phyloP scores from a whole-genome alignment of 2,329 filamentous ascomycete species.

The Sclerotinia borealis region DNA sequence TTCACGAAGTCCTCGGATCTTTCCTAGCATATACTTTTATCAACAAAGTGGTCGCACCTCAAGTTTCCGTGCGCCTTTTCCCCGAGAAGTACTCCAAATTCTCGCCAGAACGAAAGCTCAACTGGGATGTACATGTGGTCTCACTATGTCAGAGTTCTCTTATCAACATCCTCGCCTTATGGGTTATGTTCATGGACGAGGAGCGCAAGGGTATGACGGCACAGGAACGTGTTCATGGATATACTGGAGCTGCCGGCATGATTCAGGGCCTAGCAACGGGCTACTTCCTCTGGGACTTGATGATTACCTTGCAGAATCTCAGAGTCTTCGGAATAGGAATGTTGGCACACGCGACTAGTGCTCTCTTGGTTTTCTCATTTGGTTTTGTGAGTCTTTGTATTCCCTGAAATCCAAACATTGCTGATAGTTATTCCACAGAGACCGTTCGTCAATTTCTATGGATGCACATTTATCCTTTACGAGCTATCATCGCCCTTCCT shows the following conservation, averaged over 20 bases:
- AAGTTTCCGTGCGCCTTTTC: constrained; percentile 56
- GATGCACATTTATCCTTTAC: constrained; percentile 75
- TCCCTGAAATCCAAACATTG: background rate
- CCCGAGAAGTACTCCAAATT: constrained; percentile 57
- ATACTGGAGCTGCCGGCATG: constrained; percentile 65
- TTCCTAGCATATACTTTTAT: constrained; percentile 64
- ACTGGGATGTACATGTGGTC: constrained; percentile 83
- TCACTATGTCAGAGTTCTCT: constrained; percentile 71
- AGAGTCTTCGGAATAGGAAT: constrained; percentile 55
- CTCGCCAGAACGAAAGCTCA: constrained; percentile 57
- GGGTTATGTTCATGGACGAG: constrained; percentile 62
- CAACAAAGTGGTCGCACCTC: constrained; percentile 60
- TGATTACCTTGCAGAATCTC: constrained; percentile 61
- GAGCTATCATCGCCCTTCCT: constrained; percentile 80
- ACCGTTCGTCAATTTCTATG: constrained; percentile 81
- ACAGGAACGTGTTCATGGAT: constrained; percentile 69
- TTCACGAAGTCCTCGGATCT: constrained; percentile 67
- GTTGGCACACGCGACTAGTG: constrained; percentile 69
- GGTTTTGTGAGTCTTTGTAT: constrained; percentile 61
- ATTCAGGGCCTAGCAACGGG: constrained; percentile 71
- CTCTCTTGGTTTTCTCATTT: constrained; percentile 66
- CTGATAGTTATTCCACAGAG: constrained; percentile 43
- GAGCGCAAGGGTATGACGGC: constrained; percentile 62
- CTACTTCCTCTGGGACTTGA: constrained; percentile 80
- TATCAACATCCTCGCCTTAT: constrained; percentile 68